A percentile compares a stretch with the other conserved stretches of the same genome.
Evolutionary conservation across 2,329 filamentous ascomycete genomes (phyloP).

Genomic region (Balansia obtecta): DNA sequence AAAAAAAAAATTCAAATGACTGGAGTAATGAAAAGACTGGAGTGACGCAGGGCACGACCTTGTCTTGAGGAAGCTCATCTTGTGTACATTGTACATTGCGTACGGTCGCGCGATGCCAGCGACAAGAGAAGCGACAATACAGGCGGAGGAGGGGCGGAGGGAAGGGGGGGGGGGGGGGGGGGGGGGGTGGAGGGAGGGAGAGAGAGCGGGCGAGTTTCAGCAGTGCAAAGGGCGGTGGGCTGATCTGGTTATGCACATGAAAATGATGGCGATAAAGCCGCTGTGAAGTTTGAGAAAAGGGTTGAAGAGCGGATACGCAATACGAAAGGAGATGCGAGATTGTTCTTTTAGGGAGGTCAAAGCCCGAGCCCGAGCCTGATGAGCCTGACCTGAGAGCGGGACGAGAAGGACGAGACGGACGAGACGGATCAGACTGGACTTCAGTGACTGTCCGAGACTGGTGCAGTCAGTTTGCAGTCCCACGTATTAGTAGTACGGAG

Average conservation of each 20-base stretch:
- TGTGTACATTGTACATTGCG: constrained; percentile 27
- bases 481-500: too few species aligned
- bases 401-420: neutral
- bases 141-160: neutral
- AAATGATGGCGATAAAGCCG: too few species aligned
- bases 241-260: neutral
- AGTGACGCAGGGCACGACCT: constrained; percentile 15
- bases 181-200: too few species aligned
- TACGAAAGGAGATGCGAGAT: neutral
- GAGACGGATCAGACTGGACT: neutral
- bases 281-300: neutral
- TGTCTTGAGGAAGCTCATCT: constrained; percentile 33
- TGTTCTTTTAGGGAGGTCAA: neutral
- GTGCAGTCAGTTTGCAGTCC: too few species aligned
- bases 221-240: neutral
- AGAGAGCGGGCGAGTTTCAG: too few species aligned
- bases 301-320: neutral
- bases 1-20: neutral
- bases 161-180: too few species aligned
- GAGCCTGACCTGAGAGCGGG: neutral
- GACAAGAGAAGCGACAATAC: constrained; percentile 4
- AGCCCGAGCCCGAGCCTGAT: neutral
- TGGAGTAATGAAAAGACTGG: neutral
- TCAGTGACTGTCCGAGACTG: neutral
- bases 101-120: constrained; percentile 14